A percentile compares a stretch with the other conserved stretches of the same genome.
phyloP scores from a whole-genome alignment of 768 basidiomycete species.

The Pisolithus microcarpus region DNA sequence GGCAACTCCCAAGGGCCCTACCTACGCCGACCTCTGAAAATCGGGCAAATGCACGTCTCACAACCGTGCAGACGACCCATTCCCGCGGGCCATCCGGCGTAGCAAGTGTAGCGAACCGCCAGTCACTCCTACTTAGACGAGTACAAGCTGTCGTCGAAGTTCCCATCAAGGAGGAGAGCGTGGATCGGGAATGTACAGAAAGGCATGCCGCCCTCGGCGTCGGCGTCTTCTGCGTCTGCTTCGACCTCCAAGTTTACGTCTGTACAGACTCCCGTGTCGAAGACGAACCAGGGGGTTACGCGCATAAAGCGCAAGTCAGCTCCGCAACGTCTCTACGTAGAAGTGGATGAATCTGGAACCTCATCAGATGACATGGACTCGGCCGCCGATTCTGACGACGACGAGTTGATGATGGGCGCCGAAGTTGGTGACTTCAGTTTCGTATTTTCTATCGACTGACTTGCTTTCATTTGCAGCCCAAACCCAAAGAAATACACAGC shows the following conservation, averaged over 20 bases:
- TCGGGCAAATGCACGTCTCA: constrained; percentile 20
- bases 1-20: constrained; percentile 9
- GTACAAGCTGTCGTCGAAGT: constrained; percentile 56
- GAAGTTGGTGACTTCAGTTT: constrained; percentile 33
- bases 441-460: not conserved
- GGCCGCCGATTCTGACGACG: constrained; percentile 38
- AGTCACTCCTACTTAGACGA: constrained; percentile 44
- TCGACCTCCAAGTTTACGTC: constrained; percentile 9
- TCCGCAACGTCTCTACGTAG: constrained; percentile 22
- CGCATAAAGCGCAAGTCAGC: constrained; percentile 15
- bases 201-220: constrained; percentile 4
- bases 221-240: constrained; percentile 10
- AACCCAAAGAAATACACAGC: constrained; percentile 31
- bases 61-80: constrained; percentile 7
- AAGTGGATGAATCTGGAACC: constrained; percentile 27
- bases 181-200: constrained; percentile 29
- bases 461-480: constrained; percentile 27
- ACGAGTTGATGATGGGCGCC: constrained; percentile 56
- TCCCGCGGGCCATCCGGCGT: constrained; percentile 1
- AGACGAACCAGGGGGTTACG: constrained; percentile 3
- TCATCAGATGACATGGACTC: constrained; percentile 12
- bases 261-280: constrained; percentile 2
- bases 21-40: constrained; percentile 27
- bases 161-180: constrained; percentile 58
- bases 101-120: constrained; percentile 8